Conservation (phyloP, 495 filamentous ascomycete species). For the Daldinia bambusicola region DNA sequence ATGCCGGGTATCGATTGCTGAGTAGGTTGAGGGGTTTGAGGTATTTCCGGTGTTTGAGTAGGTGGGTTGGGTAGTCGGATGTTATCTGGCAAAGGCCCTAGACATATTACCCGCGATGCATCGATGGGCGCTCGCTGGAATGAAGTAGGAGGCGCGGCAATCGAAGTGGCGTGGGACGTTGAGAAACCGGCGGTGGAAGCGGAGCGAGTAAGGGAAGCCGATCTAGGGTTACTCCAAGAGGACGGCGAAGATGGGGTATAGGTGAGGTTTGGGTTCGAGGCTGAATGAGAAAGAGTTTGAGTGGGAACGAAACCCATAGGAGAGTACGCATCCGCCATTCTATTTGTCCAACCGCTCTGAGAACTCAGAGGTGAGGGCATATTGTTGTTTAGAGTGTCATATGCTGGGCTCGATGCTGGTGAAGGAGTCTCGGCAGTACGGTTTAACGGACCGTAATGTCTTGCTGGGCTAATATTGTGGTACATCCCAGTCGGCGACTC, state of each 20-base stretch:
- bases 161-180: slow-evolving; percentile 42
- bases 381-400: slow-evolving; percentile 52
- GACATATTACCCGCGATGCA: slow-evolving; percentile 60
- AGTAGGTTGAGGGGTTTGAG: slow-evolving; percentile 13
- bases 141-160: slow-evolving; percentile 49
- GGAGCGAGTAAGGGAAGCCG: slow-evolving; percentile 51
- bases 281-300: slow-evolving; percentile 43
- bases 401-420: slow-evolving; percentile 55
- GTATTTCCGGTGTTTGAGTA: slow-evolving; percentile 11
- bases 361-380: slow-evolving; percentile 61
- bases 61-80: slow-evolving; percentile 56
- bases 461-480: slow-evolving; percentile 49
- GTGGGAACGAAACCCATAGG: slow-evolving; percentile 51
- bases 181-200: slow-evolving; percentile 47
- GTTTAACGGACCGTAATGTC: slow-evolving; percentile 54
- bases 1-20: slow-evolving; percentile 50
- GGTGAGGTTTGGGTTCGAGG: slow-evolving; percentile 45
- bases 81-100: slow-evolving; percentile 61
- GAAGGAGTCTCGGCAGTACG: slow-evolving; percentile 48
- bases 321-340: slow-evolving; percentile 54
- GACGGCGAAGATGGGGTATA: slow-evolving; percentile 53
- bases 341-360: slow-evolving; percentile 53
- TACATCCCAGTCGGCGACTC: slow-evolving; percentile 49
- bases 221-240: slow-evolving; percentile 46
- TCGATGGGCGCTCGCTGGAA: slow-evolving; percentile 61